phyloP scores from a whole-genome alignment of 1,284 basidiomycete genomes.

The Exobasidium cylindrosporum region DNA sequence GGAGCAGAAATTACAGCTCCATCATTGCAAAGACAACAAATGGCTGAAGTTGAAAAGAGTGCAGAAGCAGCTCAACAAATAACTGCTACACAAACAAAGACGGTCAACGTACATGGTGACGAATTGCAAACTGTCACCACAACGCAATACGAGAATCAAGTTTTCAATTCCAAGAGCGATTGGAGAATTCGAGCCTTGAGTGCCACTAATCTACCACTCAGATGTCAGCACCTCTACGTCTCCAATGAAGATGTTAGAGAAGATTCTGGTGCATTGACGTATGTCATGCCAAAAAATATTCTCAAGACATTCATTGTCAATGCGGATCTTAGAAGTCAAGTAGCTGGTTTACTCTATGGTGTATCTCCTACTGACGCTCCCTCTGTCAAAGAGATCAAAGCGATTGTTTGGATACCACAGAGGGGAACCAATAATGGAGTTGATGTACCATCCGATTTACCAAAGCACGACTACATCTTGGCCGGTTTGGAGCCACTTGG shows the following conservation, averaged over 20 bases:
- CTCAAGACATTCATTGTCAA: constrained; percentile 90
- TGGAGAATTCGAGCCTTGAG: constrained; percentile 97
- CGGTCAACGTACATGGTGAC: constrained; percentile 96
- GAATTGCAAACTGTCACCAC: constrained; percentile 94
- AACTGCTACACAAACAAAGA: constrained; percentile 94
- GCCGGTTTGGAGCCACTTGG: constrained; percentile 92
- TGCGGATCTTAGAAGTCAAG: constrained; percentile 91
- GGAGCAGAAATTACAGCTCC: constrained; percentile 85
- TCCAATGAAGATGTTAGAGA: constrained; percentile 99
- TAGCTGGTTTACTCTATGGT: constrained; percentile 91
- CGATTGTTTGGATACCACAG: constrained; percentile 91
- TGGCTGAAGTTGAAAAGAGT: constrained; percentile 94
- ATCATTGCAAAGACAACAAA: constrained; percentile 86
- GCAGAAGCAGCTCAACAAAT: constrained; percentile 90
- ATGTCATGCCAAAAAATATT: constrained; percentile 95
- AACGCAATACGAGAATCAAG: constrained; percentile 95
- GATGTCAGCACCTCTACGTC: constrained; percentile 96
- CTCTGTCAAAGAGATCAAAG: constrained; percentile 98
- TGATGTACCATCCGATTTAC: constrained; percentile 79
- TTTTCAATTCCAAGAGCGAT: constrained; percentile 97
- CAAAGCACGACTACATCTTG: constrained; percentile 87
- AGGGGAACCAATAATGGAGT: constrained; percentile 90
- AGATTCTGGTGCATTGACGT: constrained; percentile 88
- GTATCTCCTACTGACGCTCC: constrained; percentile 90
- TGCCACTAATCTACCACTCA: constrained; percentile 89